Conservation (phyloP, 495 filamentous ascomycete species). For the Talaromyces wortmannii region DNA sequence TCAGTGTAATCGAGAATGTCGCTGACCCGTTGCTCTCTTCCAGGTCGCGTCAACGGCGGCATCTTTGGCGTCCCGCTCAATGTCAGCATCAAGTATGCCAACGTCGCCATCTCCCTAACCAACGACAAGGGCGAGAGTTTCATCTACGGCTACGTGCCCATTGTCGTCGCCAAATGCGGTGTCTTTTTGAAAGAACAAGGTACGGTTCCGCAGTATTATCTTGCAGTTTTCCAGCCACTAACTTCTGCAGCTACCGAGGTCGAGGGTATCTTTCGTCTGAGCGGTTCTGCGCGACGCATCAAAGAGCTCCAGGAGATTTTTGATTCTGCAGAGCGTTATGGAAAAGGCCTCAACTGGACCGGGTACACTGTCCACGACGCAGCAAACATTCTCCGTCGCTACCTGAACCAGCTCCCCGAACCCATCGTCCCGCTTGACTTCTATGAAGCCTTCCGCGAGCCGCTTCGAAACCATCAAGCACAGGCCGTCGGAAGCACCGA, state of each 20-base stretch:
- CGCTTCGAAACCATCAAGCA: slow-evolving; percentile 68
- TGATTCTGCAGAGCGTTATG: slow-evolving; percentile 91
- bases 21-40: not conserved
- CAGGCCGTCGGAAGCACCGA: slow-evolving; percentile 56
- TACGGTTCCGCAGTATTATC: slow-evolving; percentile 28
- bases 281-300: slow-evolving; percentile 94
- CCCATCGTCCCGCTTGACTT: slow-evolving; percentile 94
- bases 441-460: slow-evolving; percentile 85
- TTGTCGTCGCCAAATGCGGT: slow-evolving; percentile 97
- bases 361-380: slow-evolving; percentile 99
- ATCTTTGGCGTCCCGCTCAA: slow-evolving; percentile 96
- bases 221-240: not conserved
- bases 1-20: not conserved
- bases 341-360: slow-evolving; percentile 93
- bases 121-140: slow-evolving; percentile 88
- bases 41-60: slow-evolving; percentile 23
- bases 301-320: slow-evolving; percentile 91
- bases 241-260: slow-evolving; percentile 72
- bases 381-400: slow-evolving; percentile 90
- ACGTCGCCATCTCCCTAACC: slow-evolving; percentile 94
- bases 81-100: slow-evolving; percentile 94
- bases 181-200: slow-evolving; percentile 98
- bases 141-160: slow-evolving; percentile 98
- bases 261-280: slow-evolving; percentile 95
- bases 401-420: slow-evolving; percentile 88